Evolutionary conservation across 1,284 basidiomycete species (phyloP), one percentile per base, ranked within the genome.

Genomic region (Ganoderma meredithae): DNA sequence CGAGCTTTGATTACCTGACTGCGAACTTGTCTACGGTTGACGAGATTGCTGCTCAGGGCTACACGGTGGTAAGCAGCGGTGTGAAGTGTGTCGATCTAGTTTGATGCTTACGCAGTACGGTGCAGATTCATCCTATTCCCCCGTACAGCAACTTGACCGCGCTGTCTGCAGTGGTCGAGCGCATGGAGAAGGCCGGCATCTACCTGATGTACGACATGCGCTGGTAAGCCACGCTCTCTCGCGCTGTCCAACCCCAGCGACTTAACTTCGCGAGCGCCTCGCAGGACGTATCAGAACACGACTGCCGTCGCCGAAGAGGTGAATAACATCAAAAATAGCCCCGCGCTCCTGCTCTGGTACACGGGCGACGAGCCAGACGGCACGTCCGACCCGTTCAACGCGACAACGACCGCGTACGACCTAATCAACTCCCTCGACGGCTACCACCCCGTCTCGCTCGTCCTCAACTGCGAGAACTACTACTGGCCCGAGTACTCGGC

Each of bases 141-240:
- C 79, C 84, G 0, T 93, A 88, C 69, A 82, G 83, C 69, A 89
- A 92, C 72, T 66, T 86, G 55, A 89, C 88, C 0, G 83, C 83
- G 0, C 79, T 93, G 0, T 82, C 86, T 39, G 71, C 83, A 56
- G 86, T 92, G 27, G 74, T 93, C 9, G 88, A 92, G 74, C 82
- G 84, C 56, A 92, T 94, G 89, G 86, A 92, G 76, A 83, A 89
- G 71, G 84, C 88, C 1, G 91, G 90, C 0, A 74, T 94, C 12
- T 93, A 90, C 74, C 81, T 92, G 60, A 91, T 93, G 86, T 93
- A 93, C 69, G 90, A 93, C 75, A 93, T 93, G 90, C 83, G 90
- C 69, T 81, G 72, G 91, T 91, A 70, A 65, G 88, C 22, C 22
- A 10, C 22, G 13, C 43, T n/a, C 43, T 60, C 12, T 6, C 9